Evolutionary conservation across 106 monocot species (phyloP), one percentile per base, ranked within the genome.

Genomic region (Dendrobium catenatum): DNA sequence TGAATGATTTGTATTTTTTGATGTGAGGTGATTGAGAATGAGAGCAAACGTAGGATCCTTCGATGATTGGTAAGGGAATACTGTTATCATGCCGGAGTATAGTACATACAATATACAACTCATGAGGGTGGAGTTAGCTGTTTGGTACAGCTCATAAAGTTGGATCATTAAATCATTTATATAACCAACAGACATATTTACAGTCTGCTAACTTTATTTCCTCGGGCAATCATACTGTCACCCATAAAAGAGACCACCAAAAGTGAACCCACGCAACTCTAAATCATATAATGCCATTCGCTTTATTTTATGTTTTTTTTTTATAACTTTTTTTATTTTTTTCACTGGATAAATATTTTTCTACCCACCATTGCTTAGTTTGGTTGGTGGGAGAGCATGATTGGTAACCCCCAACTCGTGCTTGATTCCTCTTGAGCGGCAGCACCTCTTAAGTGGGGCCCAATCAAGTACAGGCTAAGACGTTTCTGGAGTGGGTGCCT

Each of bases 81-180:
- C 33, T 72, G 72, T 16, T 29, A 72, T 72, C 13, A 72, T 72
- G 72, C 37, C 7, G 31, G 29, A 40, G 64, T 33, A 33, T 29
- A 72, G 72, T 15, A 72, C 72, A 72, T 72, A 40, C 33, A 40
- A 16, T 11, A 40, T 11, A 72, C 72, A 72, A 72, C 33, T 72
- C 72, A 72, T 72, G 13, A 40, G 37, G 33, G 40, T 72, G 40
- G 17, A 72, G 72, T 40, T 72, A 17, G 72, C 72, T 72, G 29
- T 72, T 27, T 72, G 72, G 37, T 72, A 72, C 72, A 72, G 72
- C 72, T 72, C 72, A 72, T 72, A 72, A 72, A 72, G 72, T 37
- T 9, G 72, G 33, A 33, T 72, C 72, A 72, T 33, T 22, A 72
- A 66, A 72, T 72, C 72, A 72, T 72, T 72, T 72, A 72, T 51